Base-by-base conservation (phyloP, 192 early-diverging fungal species). In the Backusella sp. region DNA sequence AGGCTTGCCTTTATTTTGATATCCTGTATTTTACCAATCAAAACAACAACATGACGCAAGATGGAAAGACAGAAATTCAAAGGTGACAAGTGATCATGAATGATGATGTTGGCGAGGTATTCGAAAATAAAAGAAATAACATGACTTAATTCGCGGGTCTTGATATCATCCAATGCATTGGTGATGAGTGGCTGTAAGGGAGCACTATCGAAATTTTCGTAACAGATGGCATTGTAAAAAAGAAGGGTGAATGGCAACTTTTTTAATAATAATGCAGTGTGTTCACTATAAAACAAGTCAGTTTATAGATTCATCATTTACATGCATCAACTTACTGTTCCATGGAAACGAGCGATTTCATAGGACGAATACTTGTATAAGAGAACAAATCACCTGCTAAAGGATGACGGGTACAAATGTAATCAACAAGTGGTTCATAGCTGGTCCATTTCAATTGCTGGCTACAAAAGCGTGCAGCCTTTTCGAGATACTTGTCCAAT, bases 381-480 rank as follows among this genome's bases (percentile, higher is more conserved):
- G 70, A 53, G 30, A 85, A 86, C n/a, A 88, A 23, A 7, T 75
- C 81, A 11, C 85, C 80, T 36, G 80, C 70, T 53, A 82, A 77
- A 14, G 87, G 87, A 65, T 78, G 76, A 4, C 84, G 74, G 32
- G 76, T 76, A 32, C 69, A 39, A 26, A 88, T 34, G 30, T 85
- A 88, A 7, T 82, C 81, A 1, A 83, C 37, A 26, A 88, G 44
- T 30, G 81, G 81, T 17, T 83, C 80, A 30, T 46, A 76, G 2
- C 21, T 15, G 11, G 49, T 42, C 49, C 36, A 76, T 32, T 71
- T 77, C 7, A 72, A 36, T n/a, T 37, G 36, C 1, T 70, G 26
- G 6, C 70, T 37, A 66, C 74, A 71, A 12, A 77, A 73, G 2
- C 73, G 46, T 30, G 73, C 62, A 19, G 82, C 21, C 4, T 39